Evolutionary conservation across 2,329 filamentous ascomycete genomes (phyloP).

Genomic region (Coniochaeta hoffmannii): DNA sequence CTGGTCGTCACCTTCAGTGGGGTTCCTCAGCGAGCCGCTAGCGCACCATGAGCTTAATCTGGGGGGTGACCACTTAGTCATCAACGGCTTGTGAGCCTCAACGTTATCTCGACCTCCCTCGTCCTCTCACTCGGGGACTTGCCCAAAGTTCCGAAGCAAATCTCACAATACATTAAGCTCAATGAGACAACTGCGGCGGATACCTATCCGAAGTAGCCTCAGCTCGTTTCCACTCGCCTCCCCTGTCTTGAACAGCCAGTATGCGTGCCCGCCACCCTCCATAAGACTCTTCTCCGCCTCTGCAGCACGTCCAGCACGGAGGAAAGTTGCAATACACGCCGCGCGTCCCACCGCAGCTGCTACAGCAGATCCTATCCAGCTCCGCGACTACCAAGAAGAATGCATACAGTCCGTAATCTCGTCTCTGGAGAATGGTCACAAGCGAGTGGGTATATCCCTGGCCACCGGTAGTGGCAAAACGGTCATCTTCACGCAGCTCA

Average conservation of each 20-base stretch:
- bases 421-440: constrained; percentile 63
- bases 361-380: constrained; percentile 33
- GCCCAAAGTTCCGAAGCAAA: too few relatives aligned
- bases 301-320: background rate
- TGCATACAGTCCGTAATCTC: constrained; percentile 75
- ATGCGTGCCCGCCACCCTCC: background rate
- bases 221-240: too few relatives aligned
- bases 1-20: background rate
- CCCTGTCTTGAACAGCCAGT: constrained; percentile 4
- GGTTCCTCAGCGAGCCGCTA: background rate
- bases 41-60: background rate
- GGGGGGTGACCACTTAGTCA: background rate
- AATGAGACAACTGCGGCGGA: background rate
- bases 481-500: constrained; percentile 94
- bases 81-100: background rate
- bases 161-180: background rate
- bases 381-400: constrained; percentile 85
- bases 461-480: constrained; percentile 89
- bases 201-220: background rate
- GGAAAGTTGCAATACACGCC: background rate
- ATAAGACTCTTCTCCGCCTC: constrained; percentile 5
- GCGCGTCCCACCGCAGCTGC: background rate
- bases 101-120: constrained; percentile 1
- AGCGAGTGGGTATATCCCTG: constrained; percentile 74
- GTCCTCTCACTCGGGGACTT: background rate